Evolutionary conservation across 495 filamentous ascomycete species (phyloP), one percentile per base, ranked within the genome.

Genomic region (Clohesyomyces aquaticus): DNA sequence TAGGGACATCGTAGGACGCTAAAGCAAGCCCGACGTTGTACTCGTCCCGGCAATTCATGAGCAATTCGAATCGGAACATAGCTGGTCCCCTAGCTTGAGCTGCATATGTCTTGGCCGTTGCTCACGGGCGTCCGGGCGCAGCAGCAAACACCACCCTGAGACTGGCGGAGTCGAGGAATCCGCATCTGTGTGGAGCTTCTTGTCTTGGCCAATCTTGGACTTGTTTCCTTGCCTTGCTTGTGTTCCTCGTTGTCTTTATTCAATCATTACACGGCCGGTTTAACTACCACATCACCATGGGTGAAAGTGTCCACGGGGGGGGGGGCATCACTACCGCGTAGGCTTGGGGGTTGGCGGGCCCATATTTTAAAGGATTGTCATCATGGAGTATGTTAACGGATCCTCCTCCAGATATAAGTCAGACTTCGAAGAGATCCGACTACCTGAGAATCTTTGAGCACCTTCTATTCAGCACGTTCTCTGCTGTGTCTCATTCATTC

Each of bases 201-300:
- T 27, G 9, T 41, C 63, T 66, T 61, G 63, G 63, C 56, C 26
- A 12, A 21, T 56, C 63, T 66, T 66, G 63, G 63, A 9, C 32
- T 26, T 60, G 63, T 61, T 53, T 61, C 56, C 63, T 66, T 66
- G 63, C 63, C 32, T 61, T 61, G 57, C 57, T 61, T 66, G 63
- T 66, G 55, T 59, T 25, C 45, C 55, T n/a, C 18, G 42, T 38
- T 26, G 28, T 21, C 16, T 65, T 55, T 54, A 59, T 45, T 55
- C 21, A 46, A 65, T 18, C 56, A 49, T 42, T 61, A 43, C 63
- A 61, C 50, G 41, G 27, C 50, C 21, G 50, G 56, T 55, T 57
- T 55, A 51, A 50, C 51, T 66, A 56, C 57, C 57, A 56, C 63
- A 57, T 66, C 56, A 66, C 63, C 57, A 55, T 59, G 25, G 60